A percentile compares a stretch with the other conserved stretches of the same genome.
Conservation (phyloP, 106 monocot species). For the Vanilla planifolia region DNA sequence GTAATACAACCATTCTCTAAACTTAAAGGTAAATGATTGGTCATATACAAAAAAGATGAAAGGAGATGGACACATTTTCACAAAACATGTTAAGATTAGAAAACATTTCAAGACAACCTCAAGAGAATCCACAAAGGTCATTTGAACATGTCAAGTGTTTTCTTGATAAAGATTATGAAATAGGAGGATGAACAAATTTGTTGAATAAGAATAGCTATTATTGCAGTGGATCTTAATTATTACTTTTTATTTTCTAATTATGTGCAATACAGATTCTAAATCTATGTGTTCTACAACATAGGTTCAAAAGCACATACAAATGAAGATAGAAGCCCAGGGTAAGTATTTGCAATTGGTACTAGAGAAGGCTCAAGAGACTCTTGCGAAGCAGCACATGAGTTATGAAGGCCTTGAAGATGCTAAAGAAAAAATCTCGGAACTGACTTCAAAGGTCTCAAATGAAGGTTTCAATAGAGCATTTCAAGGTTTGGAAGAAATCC, state of each 20-base stretch:
- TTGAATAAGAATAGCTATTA: too few species aligned
- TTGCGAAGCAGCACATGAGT: slow-evolving; percentile 56
- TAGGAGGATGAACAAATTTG: too few species aligned
- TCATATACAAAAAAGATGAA: too few species aligned
- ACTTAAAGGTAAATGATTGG: too few species aligned
- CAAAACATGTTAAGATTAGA: too few species aligned
- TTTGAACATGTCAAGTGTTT: too few species aligned
- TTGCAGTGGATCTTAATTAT: too few species aligned
- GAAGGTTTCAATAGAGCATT: slow-evolving; percentile 35
- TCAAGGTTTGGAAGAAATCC: slow-evolving; percentile 25
- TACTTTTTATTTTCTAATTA: background rate
- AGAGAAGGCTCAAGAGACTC: slow-evolving; percentile 86
- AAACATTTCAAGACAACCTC: too few species aligned
- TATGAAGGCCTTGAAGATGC: slow-evolving; percentile 51
- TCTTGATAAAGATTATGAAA: too few species aligned
- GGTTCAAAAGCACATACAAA: slow-evolving; percentile 86
- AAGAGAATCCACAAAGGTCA: too few species aligned
- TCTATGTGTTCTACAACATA: slow-evolving; percentile 11
- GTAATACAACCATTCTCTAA: too few species aligned
- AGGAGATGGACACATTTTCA: too few species aligned
- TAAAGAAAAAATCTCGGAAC: slow-evolving; percentile 64
- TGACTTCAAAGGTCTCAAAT: slow-evolving; percentile 59
- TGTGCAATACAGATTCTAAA: background rate
- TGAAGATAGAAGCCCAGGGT: slow-evolving; percentile 86
- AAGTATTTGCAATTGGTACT: slow-evolving; percentile 83